phyloP scores from a whole-genome alignment of 495 filamentous ascomycete genomes.

The Podospora pseudoanserina region DNA sequence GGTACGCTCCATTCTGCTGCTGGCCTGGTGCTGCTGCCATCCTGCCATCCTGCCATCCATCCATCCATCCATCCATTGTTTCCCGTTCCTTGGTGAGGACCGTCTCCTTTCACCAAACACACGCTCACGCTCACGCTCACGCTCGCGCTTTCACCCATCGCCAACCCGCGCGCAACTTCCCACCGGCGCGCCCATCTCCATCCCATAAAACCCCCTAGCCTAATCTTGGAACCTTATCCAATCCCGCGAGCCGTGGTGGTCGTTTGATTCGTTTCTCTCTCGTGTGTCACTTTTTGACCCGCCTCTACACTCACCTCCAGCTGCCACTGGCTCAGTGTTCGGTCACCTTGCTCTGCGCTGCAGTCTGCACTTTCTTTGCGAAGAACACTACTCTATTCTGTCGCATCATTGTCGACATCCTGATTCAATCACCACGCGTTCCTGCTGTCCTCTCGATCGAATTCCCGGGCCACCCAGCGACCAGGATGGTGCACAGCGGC shows the following conservation, averaged over 20 bases:
- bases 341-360: neutral
- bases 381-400: constrained; percentile 10
- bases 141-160: neutral
- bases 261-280: constrained; percentile 8
- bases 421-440: constrained; percentile 28
- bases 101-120: constrained; percentile 5
- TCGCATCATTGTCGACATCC: constrained; percentile 26
- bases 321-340: constrained; percentile 12
- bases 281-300: constrained; percentile 11
- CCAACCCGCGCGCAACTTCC: neutral
- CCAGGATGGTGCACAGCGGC: constrained; percentile 54
- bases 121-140: neutral
- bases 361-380: constrained; percentile 4
- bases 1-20: neutral
- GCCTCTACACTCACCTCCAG: neutral
- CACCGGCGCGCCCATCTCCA: neutral
- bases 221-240: neutral
- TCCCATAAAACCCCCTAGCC: neutral
- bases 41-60: neutral
- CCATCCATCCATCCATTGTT: neutral
- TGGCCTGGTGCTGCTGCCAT: too few species aligned
- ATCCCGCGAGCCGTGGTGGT: constrained; percentile 2
- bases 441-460: constrained; percentile 17
- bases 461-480: constrained; percentile 37
- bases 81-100: neutral